phyloP scores from a whole-genome alignment of 2,329 filamentous ascomycete species.

The Leptosphaerulina australis region DNA sequence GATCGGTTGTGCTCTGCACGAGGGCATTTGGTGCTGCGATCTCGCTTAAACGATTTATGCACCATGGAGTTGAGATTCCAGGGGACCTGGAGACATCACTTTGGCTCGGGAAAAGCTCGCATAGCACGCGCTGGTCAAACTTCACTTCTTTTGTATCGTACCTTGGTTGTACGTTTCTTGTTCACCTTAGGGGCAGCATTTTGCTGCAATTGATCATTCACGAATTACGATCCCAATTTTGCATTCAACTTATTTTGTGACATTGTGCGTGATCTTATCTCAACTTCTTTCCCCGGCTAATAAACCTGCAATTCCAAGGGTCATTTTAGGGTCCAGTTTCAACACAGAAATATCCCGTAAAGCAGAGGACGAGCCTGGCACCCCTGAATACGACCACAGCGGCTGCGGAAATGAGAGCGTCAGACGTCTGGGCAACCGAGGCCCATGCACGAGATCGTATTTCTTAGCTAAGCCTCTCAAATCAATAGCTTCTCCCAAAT shows the following conservation, averaged over 20 bases:
- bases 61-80: constrained; percentile 12
- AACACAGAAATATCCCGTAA: background rate
- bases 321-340: background rate
- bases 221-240: constrained; percentile 20
- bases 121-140: constrained; percentile 16
- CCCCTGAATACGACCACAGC: constrained; percentile 14
- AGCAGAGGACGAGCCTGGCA: background rate
- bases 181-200: constrained; percentile 19
- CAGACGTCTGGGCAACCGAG: constrained; percentile 8
- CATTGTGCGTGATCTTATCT: constrained; percentile 3
- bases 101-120: constrained; percentile 20
- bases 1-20: constrained; percentile 35
- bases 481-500: constrained; percentile 15
- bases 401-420: constrained; percentile 15
- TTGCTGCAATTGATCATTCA: constrained; percentile 21
- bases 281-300: background rate
- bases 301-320: background rate
- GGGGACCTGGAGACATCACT: constrained; percentile 14
- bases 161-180: constrained; percentile 32
- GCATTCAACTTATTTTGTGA: constrained; percentile 8
- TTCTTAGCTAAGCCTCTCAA: constrained; percentile 4
- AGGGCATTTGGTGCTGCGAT: constrained; percentile 44
- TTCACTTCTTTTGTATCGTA: constrained; percentile 26
- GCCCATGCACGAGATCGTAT: constrained; percentile 10
- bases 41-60: constrained; percentile 30